Conservation (phyloP, 352 stramenopile genomes). For the Phytophthora tubulina region DNA sequence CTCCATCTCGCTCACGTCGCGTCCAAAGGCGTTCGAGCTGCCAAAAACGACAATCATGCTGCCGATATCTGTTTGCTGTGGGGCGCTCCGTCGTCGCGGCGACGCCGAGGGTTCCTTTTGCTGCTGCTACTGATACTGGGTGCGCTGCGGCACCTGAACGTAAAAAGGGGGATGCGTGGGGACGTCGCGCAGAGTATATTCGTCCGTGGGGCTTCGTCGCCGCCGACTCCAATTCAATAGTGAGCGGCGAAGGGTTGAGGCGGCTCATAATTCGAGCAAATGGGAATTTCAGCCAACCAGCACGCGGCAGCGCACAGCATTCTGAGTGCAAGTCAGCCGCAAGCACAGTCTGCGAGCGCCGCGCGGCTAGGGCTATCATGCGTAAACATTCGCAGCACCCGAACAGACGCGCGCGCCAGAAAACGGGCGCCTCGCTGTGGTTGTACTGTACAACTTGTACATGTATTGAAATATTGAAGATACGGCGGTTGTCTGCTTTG, state of each 20-base stretch:
- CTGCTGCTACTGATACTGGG: neutral
- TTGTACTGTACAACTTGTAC: too few relatives aligned
- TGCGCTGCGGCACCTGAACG: slow-evolving; percentile 17
- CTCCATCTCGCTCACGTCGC: slow-evolving; percentile 73
- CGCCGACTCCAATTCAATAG: slow-evolving; percentile 33
- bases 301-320: slow-evolving; percentile 13
- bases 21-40: slow-evolving; percentile 78
- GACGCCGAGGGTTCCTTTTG: slow-evolving; percentile 3
- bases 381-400: slow-evolving; percentile 29
- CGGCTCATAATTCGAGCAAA: slow-evolving; percentile 25
- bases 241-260: slow-evolving; percentile 14
- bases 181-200: neutral
- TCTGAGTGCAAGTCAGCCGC: slow-evolving; percentile 18
- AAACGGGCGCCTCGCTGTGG: neutral
- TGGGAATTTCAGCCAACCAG: slow-evolving; percentile 23
- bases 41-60: slow-evolving; percentile 79
- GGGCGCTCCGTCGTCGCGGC: slow-evolving; percentile 22
- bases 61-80: slow-evolving; percentile 11
- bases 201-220: neutral
- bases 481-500: neutral
- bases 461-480: too few relatives aligned
- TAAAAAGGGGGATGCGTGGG: neutral
- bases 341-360: slow-evolving; percentile 4
- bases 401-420: slow-evolving; percentile 30
- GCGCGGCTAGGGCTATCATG: slow-evolving; percentile 17